Conservation (phyloP, 2,329 filamentous ascomycete species). For the Hymenoscyphus repandus region DNA sequence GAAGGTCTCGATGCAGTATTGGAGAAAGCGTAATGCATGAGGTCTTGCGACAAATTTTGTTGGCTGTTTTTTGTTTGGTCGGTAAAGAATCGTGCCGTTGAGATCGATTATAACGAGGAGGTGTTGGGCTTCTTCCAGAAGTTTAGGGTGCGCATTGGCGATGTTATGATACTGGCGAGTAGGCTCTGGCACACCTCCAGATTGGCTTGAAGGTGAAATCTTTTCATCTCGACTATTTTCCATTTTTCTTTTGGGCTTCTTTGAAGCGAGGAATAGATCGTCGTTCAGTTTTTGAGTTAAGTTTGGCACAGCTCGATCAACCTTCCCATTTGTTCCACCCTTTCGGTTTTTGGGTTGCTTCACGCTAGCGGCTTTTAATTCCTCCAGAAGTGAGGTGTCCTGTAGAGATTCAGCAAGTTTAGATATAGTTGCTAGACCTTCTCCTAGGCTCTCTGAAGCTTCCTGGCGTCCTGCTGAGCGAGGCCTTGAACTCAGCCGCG, state of each 20-base stretch:
- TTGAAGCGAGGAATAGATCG: neutral
- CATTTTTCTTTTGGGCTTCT: neutral
- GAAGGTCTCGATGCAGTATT: conserved; percentile 70
- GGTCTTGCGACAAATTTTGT: conserved; percentile 62
- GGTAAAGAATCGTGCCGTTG: conserved; percentile 82
- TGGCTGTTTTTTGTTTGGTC: conserved; percentile 48
- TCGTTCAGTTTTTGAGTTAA: neutral
- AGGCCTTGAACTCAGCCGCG: too few relatives aligned
- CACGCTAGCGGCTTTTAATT: neutral
- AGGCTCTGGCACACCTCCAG: conserved; percentile 49
- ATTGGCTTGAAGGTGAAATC: conserved; percentile 19
- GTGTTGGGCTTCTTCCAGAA: conserved; percentile 45
- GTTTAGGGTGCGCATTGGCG: conserved; percentile 40
- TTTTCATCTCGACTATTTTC: conserved; percentile 5
- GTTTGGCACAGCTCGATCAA: neutral
- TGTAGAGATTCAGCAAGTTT: neutral
- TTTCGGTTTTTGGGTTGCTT: neutral
- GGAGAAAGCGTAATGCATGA: conserved; percentile 61
- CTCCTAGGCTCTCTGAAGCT: neutral
- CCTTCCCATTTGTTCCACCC: neutral
- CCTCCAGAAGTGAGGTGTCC: neutral
- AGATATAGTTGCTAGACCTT: neutral
- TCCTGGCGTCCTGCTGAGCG: neutral
- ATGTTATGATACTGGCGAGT: conserved; percentile 54
- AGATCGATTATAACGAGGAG: conserved; percentile 86